These are phyloP conservation scores for Microbotryomycetes sp. DNA, from an alignment of 1,284 basidiomycete genomes.

Conservation along the genomic window DNA sequence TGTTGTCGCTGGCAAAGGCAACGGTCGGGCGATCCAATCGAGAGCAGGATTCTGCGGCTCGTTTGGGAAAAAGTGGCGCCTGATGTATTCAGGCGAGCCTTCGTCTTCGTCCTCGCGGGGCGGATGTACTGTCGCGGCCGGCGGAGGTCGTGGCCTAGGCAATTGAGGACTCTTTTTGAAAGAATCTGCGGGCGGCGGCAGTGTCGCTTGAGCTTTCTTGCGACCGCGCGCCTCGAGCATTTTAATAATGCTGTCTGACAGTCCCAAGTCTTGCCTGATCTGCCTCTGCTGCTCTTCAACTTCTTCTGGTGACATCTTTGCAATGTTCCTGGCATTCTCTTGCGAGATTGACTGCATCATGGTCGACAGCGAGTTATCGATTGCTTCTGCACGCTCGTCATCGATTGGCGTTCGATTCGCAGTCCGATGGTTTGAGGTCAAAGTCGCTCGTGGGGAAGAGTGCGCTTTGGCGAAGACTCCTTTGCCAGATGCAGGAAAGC, in stretches of 20 bases:
- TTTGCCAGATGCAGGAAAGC: neutral
- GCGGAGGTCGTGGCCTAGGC: neutral
- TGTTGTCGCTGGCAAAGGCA: neutral
- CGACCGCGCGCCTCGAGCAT: slow-evolving; percentile 48
- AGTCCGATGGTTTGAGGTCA: neutral
- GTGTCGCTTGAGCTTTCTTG: slow-evolving; percentile 15
- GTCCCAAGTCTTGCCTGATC: slow-evolving; percentile 60
- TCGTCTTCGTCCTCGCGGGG: slow-evolving; percentile 46
- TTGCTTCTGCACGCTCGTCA: neutral
- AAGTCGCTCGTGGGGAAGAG: neutral
- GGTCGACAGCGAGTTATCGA: neutral
- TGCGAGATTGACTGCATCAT: slow-evolving; percentile 43
- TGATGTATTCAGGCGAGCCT: slow-evolving; percentile 73
- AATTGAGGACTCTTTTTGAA: neutral
- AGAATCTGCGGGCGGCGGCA: neutral
- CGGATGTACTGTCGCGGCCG: neutral
- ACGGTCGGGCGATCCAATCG: slow-evolving; percentile 58
- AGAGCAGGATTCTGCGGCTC: slow-evolving; percentile 54
- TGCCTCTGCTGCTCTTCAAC: slow-evolving; percentile 54
- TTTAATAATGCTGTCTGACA: slow-evolving; percentile 55
- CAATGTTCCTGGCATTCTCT: slow-evolving; percentile 53
- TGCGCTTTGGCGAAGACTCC: neutral
- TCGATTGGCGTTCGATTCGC: neutral
- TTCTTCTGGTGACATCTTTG: slow-evolving; percentile 54
- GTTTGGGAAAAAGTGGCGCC: slow-evolving; percentile 72